Conservation (phyloP, 2,329 filamentous ascomycete genomes). For the Colletotrichum navitas region DNA sequence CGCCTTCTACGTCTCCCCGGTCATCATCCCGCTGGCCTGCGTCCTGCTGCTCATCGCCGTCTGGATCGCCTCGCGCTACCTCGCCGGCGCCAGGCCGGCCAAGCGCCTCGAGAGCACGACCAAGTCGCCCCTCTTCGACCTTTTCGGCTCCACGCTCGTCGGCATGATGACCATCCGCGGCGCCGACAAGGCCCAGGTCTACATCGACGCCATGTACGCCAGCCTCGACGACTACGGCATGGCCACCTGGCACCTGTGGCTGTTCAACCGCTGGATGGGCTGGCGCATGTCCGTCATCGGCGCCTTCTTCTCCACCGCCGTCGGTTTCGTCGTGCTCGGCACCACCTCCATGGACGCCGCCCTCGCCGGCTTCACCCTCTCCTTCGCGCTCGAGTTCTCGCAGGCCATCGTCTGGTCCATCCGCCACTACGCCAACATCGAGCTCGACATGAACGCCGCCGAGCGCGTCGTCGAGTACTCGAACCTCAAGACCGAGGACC, state of each 20-base stretch:
- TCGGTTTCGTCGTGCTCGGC: slow-evolving; percentile 73
- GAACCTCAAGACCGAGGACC: slow-evolving; percentile 74
- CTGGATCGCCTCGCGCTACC: slow-evolving; percentile 71
- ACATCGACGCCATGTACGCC: slow-evolving; percentile 76
- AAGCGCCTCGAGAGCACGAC: slow-evolving; percentile 83
- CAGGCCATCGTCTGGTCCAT: slow-evolving; percentile 74
- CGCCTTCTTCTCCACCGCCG: slow-evolving; percentile 74
- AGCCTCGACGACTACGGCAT: slow-evolving; percentile 77
- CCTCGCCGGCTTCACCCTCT: slow-evolving; percentile 80
- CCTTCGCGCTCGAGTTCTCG: slow-evolving; percentile 79
- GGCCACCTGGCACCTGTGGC: slow-evolving; percentile 75
- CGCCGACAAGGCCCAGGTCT: slow-evolving; percentile 76
- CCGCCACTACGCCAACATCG: slow-evolving; percentile 76
- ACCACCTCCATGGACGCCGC: slow-evolving; percentile 74
- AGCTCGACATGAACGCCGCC: slow-evolving; percentile 83
- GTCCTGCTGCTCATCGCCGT: slow-evolving; percentile 69
- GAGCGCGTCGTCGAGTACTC: slow-evolving; percentile 84
- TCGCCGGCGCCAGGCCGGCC: slow-evolving; percentile 78
- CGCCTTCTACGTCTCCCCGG: slow-evolving; percentile 74
- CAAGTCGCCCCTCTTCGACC: slow-evolving; percentile 85
- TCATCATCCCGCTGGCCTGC: slow-evolving; percentile 72
- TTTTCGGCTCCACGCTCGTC: slow-evolving; percentile 79
- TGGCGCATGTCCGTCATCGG: slow-evolving; percentile 79
- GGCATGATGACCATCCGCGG: slow-evolving; percentile 83
- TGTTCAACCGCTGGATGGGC: slow-evolving; percentile 83